Percentiles rank a stretch among this genome's conserved stretches.
These are phyloP conservation scores for Knoxdaviesia capensis DNA, from an alignment of 2,329 filamentous ascomycete genomes.

Conservation along the genomic window DNA sequence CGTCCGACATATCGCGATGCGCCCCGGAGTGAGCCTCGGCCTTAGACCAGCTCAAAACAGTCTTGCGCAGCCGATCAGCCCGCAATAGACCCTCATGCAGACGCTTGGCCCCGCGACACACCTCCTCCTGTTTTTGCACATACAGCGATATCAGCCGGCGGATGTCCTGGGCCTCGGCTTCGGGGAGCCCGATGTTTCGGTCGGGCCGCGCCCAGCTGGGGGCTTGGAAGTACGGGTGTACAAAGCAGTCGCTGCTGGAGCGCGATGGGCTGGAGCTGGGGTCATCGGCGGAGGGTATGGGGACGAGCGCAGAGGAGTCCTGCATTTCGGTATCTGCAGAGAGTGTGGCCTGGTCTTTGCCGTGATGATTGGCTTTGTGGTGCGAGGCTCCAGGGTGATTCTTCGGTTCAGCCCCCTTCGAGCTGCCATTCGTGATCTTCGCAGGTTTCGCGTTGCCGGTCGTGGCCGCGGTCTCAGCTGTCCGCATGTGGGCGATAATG, in stretches of 20 bases:
- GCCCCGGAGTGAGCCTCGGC: conserved; percentile 51
- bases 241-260: conserved; percentile 17
- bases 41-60: conserved; percentile 57
- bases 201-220: conserved; percentile 42
- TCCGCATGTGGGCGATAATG: conserved; percentile 8
- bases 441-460: no score
- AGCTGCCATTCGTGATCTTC: no score
- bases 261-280: background rate
- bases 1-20: conserved; percentile 62
- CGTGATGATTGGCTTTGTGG: conserved; percentile 3
- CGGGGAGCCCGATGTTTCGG: conserved; percentile 50
- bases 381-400: conserved; percentile 5
- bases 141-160: conserved; percentile 54
- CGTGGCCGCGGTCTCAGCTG: no score
- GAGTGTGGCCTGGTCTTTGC: conserved; percentile 8
- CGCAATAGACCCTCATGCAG: conserved; percentile 52
- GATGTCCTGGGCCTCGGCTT: conserved; percentile 58
- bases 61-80: conserved; percentile 50
- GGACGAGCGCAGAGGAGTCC: no score
- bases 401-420: conserved; percentile 2
- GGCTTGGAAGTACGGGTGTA: conserved; percentile 57
- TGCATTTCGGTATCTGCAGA: conserved; percentile 7
- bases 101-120: conserved; percentile 48
- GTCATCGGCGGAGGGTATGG: background rate
- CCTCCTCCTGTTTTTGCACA: conserved; percentile 72